A percentile compares a stretch with the other conserved stretches of the same genome.
phyloP scores from a whole-genome alignment of 306 rosid species.

The Fragaria iinumae region DNA sequence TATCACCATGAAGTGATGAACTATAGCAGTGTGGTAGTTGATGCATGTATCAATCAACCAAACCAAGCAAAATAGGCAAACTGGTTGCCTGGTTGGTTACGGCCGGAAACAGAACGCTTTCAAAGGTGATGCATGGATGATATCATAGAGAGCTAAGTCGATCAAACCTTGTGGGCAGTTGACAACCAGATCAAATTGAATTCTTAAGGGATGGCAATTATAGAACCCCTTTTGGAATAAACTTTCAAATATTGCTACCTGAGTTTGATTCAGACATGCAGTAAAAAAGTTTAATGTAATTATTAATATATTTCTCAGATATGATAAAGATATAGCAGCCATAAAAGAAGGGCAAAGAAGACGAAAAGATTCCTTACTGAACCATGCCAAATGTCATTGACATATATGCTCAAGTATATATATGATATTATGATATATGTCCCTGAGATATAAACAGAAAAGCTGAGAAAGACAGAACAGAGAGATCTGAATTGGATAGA shows the following conservation, averaged over 20 bases:
- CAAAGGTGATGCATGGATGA: not conserved
- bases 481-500: not conserved
- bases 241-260: not conserved
- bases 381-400: not conserved
- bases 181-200: not conserved
- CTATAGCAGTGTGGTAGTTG: too few relatives aligned
- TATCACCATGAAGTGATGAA: too few relatives aligned
- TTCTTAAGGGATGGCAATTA: not conserved
- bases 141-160: not conserved
- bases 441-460: not conserved
- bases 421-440: not conserved
- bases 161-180: not conserved
- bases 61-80: too few relatives aligned
- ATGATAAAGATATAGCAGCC: not conserved
- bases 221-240: not conserved
- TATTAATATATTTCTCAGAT: not conserved
- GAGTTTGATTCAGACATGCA: not conserved
- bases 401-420: not conserved
- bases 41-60: too few relatives aligned
- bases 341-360: not conserved
- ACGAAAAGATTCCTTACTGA: not conserved
- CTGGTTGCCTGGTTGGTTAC: too few relatives aligned
- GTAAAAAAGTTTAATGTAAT: not conserved
- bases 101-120: not conserved
- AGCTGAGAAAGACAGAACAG: constrained; percentile 11